phyloP scores from a whole-genome alignment of 805 yeast genomes.

The Candida chilensis region DNA sequence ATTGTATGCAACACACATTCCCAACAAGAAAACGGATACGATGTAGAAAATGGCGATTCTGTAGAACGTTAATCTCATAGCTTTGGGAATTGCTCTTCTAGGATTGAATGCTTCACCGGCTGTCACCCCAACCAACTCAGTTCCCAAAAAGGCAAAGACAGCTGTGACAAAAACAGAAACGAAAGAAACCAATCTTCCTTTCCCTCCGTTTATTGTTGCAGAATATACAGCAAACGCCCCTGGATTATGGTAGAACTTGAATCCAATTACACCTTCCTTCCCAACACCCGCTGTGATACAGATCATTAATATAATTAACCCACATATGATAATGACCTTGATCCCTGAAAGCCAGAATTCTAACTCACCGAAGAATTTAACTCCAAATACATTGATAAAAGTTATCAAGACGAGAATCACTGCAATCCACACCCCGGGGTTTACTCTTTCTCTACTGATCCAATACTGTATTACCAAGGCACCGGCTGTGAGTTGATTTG shows the following conservation, averaged over 20 bases:
- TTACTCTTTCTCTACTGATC: conserved; percentile 34
- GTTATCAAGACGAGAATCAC: conserved; percentile 25
- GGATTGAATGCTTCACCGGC: conserved; percentile 71
- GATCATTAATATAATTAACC: conserved; percentile 55
- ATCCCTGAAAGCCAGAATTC: conserved; percentile 52
- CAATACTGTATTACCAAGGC: conserved; percentile 45
- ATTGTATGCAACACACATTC: conserved; percentile 57
- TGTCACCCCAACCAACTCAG: conserved; percentile 68
- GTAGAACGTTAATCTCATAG: conserved; percentile 60
- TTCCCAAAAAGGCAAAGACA: conserved; percentile 63
- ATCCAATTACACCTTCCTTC: conserved; percentile 64
- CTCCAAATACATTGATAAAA: conserved; percentile 27
- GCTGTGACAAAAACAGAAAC: conserved; percentile 56
- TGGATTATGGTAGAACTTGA: conserved; percentile 61
- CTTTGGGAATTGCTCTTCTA: conserved; percentile 60
- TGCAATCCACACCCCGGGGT: conserved; percentile 46
- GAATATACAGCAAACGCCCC: too few species aligned
- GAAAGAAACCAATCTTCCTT: conserved; percentile 54
- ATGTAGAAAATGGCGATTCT: conserved; percentile 60
- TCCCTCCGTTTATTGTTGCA: conserved; percentile 26
- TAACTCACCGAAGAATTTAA: conserved; percentile 35
- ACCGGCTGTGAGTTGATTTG: conserved; percentile 51
- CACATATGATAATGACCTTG: conserved; percentile 57
- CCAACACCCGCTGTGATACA: conserved; percentile 72
- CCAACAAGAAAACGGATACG: conserved; percentile 50